phyloP scores from a whole-genome alignment of 192 early-diverging fungal species.

The Globomyces pollinis-pini region DNA sequence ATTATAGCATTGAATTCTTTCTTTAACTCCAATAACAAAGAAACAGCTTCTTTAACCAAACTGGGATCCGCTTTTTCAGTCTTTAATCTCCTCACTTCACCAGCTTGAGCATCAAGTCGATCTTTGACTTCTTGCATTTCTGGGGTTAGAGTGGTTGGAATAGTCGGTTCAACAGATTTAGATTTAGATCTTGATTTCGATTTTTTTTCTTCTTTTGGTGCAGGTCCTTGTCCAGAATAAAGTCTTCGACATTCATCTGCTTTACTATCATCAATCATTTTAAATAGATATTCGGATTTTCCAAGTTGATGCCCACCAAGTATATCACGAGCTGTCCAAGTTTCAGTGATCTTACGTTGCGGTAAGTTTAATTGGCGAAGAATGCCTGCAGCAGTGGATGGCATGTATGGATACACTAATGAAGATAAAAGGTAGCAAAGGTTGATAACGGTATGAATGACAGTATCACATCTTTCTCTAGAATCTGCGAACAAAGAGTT shows the following conservation, averaged over 20 bases:
- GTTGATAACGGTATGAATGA: slow-evolving; percentile 74
- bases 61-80: slow-evolving; percentile 44
- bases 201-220: slow-evolving; percentile 11
- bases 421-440: slow-evolving; percentile 84
- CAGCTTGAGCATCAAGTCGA: slow-evolving; percentile 45
- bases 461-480: slow-evolving; percentile 76
- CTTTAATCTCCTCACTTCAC: slow-evolving; percentile 50
- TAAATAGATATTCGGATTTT: slow-evolving; percentile 88
- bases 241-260: slow-evolving; percentile 67
- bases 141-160: slow-evolving; percentile 16
- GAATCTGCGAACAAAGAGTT: slow-evolving; percentile 76
- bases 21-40: slow-evolving; percentile 34
- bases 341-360: slow-evolving; percentile 65
- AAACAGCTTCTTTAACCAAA: slow-evolving; percentile 34
- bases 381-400: slow-evolving; percentile 72
- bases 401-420: slow-evolving; percentile 89
- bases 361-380: slow-evolving; percentile 78
- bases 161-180: background rate
- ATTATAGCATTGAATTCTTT: slow-evolving; percentile 23
- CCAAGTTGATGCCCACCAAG: slow-evolving; percentile 74
- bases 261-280: slow-evolving; percentile 76
- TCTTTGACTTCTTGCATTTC: slow-evolving; percentile 47
- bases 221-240: slow-evolving; percentile 58
- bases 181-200: slow-evolving; percentile 7
- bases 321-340: slow-evolving; percentile 63